Conservation (phyloP, 2,329 filamentous ascomycete genomes). For the Epichloe coenophiala region DNA sequence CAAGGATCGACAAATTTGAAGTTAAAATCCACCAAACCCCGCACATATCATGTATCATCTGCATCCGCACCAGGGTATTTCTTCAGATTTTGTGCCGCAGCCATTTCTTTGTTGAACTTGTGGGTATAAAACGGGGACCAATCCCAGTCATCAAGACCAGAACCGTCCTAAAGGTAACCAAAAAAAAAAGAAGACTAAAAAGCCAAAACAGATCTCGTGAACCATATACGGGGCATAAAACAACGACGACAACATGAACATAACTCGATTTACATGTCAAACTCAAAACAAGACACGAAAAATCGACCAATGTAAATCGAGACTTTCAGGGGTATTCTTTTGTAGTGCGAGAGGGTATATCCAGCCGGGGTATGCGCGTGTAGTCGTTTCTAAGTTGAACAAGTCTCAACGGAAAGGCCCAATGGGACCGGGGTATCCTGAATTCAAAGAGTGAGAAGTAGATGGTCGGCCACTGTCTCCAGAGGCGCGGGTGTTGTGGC, state of each 20-base stretch:
- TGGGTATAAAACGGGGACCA: constrained; percentile 22
- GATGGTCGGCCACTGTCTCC: constrained; percentile 85
- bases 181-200: constrained; percentile 6
- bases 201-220: constrained; percentile 5
- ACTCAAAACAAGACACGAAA: background rate
- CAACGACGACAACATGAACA: constrained; percentile 6
- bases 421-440: constrained; percentile 89
- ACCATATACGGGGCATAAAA: constrained; percentile 4
- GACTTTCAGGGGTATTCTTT: constrained; percentile 37
- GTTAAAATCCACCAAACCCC: background rate
- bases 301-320: constrained; percentile 7
- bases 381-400: constrained; percentile 28
- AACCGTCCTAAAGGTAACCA: constrained; percentile 10
- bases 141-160: constrained; percentile 21
- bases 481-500: constrained; percentile 71
- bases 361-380: constrained; percentile 48
- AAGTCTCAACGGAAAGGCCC: constrained; percentile 79
- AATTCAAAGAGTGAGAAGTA: constrained; percentile 88
- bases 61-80: constrained; percentile 18
- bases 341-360: constrained; percentile 50
- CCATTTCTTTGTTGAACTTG: constrained; percentile 16
- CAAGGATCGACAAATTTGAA: background rate
- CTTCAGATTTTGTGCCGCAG: constrained; percentile 14
- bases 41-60: background rate
- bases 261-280: constrained; percentile 1